These are phyloP conservation scores for Agrostemma githago DNA, from an alignment of 148 eudicot species.

Conservation along the genomic window DNA sequence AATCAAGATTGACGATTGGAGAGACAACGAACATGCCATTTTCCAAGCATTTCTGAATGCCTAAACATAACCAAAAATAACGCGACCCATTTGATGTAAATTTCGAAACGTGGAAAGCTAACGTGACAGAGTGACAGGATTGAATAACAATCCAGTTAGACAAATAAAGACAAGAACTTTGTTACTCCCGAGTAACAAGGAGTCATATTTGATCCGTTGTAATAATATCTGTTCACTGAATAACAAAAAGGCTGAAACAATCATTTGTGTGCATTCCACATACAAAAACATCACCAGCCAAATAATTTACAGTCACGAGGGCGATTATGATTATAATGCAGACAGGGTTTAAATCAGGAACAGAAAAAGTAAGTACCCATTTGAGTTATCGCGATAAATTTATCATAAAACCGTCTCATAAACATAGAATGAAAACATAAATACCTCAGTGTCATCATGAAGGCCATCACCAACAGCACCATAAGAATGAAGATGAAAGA, in stretches of 20 bases:
- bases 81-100: conserved; percentile 3
- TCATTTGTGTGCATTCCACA: not conserved
- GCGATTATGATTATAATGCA: too few relatives aligned
- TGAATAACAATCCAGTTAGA: too few relatives aligned
- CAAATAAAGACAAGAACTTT: too few relatives aligned
- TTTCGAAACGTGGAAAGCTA: not conserved
- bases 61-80: conserved; percentile 28
- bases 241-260: not conserved
- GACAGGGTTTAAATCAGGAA: too few relatives aligned
- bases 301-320: too few relatives aligned
- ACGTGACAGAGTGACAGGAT: too few relatives aligned
- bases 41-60: conserved; percentile 67
- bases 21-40: conserved; percentile 53
- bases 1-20: conserved; percentile 42
- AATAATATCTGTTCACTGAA: not conserved
- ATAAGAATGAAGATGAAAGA: conserved; percentile 31
- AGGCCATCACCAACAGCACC: conserved; percentile 60
- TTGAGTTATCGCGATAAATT: too few relatives aligned
- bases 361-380: too few relatives aligned
- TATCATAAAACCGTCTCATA: too few relatives aligned
- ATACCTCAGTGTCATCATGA: conserved; percentile 58
- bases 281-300: not conserved
- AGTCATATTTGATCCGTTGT: too few relatives aligned
- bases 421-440: not conserved
- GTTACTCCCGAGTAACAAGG: too few relatives aligned